phyloP scores from a whole-genome alignment of 164 flowering plant genomes.

The Sextonia rubra region DNA sequence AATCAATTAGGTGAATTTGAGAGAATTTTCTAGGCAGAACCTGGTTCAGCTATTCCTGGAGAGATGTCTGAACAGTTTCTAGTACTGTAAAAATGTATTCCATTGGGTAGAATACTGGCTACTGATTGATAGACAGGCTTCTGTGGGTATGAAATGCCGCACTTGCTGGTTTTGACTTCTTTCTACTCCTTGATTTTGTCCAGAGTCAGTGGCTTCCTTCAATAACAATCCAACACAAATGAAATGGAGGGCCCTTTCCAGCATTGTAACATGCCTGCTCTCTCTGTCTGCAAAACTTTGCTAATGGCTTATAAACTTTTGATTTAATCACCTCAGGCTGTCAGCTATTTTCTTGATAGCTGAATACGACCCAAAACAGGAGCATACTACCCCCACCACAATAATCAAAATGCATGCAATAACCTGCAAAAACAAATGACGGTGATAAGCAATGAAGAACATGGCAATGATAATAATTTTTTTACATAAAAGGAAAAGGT shows the following conservation, averaged over 20 bases:
- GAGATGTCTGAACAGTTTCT: background rate
- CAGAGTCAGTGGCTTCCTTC: background rate
- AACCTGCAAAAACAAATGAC: slow-evolving; percentile 24
- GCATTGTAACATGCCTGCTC: background rate
- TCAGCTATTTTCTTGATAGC: slow-evolving; percentile 34
- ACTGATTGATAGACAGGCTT: too few species aligned
- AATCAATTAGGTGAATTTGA: too few species aligned
- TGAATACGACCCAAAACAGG: slow-evolving; percentile 55
- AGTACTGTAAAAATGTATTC: background rate
- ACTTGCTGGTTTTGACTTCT: too few species aligned
- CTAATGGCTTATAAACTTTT: too few species aligned
- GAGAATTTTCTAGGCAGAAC: too few species aligned
- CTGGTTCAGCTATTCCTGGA: too few species aligned
- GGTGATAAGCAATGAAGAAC: background rate
- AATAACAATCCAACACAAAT: background rate
- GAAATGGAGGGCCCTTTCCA: background rate
- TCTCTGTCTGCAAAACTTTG: too few species aligned
- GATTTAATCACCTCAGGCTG: slow-evolving; percentile 8
- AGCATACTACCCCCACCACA: slow-evolving; percentile 28
- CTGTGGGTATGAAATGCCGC: too few species aligned
- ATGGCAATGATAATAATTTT: background rate
- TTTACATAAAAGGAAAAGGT: background rate
- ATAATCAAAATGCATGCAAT: slow-evolving; percentile 28
- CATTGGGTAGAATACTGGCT: background rate
- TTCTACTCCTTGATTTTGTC: too few species aligned